Evolutionary conservation across 371 early-diverging fungal species (phyloP).

Genomic region (Mortierella sp.): DNA sequence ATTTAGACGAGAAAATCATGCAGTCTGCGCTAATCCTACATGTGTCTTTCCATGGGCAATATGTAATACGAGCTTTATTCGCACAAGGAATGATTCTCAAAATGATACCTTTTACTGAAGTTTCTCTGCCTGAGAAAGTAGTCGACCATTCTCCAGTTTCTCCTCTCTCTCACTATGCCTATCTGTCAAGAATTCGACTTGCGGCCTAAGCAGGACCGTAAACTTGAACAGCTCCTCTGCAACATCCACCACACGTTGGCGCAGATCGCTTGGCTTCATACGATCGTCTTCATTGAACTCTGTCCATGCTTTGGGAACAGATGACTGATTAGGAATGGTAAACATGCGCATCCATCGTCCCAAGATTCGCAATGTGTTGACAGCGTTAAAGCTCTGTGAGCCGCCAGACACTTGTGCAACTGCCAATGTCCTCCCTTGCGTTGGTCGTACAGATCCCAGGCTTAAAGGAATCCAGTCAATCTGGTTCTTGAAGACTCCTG

Average conservation of each 20-base stretch:
- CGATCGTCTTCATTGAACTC: conserved; percentile 59
- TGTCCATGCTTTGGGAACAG: conserved; percentile 62
- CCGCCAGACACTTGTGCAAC: conserved; percentile 62
- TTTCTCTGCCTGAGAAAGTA: conserved; percentile 54
- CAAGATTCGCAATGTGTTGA: conserved; percentile 59
- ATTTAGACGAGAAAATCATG: too few species aligned
- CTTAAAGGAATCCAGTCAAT: conserved; percentile 62
- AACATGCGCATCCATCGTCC: conserved; percentile 65
- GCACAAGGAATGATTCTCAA: too few species aligned
- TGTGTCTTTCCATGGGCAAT: too few species aligned
- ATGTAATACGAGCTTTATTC: too few species aligned
- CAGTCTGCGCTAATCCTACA: too few species aligned
- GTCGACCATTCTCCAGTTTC: too few species aligned
- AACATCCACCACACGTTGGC: conserved; percentile 62
- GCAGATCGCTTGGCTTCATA: conserved; percentile 52
- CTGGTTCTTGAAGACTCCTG: conserved; percentile 60
- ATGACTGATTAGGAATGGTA: conserved; percentile 62
- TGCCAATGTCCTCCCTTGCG: conserved; percentile 57
- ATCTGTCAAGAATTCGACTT: too few species aligned
- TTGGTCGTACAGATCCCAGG: conserved; percentile 59
- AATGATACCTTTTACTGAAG: too few species aligned
- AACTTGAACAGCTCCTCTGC: too few species aligned
- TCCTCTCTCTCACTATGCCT: too few species aligned
- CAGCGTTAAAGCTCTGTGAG: conserved; percentile 61
- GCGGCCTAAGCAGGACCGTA: too few species aligned